phyloP scores from a whole-genome alignment of 805 yeast species.

The Hermanozyma aechmeae region DNA sequence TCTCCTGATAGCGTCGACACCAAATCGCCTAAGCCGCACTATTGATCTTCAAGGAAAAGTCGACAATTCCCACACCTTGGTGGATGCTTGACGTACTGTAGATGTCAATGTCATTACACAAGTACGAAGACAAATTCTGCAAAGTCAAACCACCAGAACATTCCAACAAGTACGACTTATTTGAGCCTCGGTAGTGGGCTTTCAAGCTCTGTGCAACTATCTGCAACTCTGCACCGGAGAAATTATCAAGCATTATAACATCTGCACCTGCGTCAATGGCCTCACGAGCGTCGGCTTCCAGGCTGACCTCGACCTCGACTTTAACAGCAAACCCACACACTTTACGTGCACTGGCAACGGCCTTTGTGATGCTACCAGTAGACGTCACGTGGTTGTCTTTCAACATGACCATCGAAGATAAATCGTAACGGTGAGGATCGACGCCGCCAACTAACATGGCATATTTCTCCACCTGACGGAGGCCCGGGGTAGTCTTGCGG shows the following conservation, averaged over 20 bases:
- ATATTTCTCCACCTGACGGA: conserved; percentile 80
- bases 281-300: conserved; percentile 78
- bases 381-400: conserved; percentile 92
- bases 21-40: too few species aligned
- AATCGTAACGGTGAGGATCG: conserved; percentile 86
- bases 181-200: conserved; percentile 38
- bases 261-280: conserved; percentile 96
- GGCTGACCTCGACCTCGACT: conserved; percentile 87
- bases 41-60: conserved; percentile 70
- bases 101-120: conserved; percentile 76
- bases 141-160: conserved; percentile 87
- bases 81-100: conserved; percentile 88
- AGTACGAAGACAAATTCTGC: conserved; percentile 52
- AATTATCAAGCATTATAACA: conserved; percentile 90
- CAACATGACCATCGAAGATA: conserved; percentile 91
- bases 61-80: conserved; percentile 81
- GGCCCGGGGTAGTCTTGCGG: conserved; percentile 95
- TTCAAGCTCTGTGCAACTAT: conserved; percentile 58
- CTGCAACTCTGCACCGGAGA: conserved; percentile 55
- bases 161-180: conserved; percentile 58
- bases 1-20: too few species aligned
- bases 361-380: conserved; percentile 83
- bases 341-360: conserved; percentile 64
- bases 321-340: conserved; percentile 86
- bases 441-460: conserved; percentile 94